phyloP scores from a whole-genome alignment of 768 basidiomycete species.

The Sarcodon aspratus region DNA sequence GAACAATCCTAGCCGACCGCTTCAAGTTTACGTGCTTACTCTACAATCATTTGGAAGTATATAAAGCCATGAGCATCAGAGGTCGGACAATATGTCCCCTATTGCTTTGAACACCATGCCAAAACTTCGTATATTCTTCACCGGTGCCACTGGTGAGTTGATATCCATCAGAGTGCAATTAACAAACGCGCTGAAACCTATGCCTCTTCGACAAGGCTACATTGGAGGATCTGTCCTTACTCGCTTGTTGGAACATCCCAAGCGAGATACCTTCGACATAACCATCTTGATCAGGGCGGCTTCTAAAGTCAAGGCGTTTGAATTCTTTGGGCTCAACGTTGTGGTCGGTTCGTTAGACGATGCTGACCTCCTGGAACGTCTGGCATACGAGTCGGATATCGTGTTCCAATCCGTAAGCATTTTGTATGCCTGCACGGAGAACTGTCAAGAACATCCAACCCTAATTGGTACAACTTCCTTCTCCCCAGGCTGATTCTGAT shows the following conservation, averaged over 20 bases:
- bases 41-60: too few relatives aligned
- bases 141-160: not conserved
- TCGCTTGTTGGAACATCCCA: conserved; percentile 32
- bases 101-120: too few relatives aligned
- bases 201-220: conserved; percentile 29
- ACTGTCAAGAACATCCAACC: too few relatives aligned
- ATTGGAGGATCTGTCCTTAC: conserved; percentile 44
- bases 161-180: not conserved
- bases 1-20: too few relatives aligned
- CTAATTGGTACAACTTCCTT: not conserved
- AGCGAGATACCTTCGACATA: conserved; percentile 28
- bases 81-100: too few relatives aligned
- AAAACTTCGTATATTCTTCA: not conserved
- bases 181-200: not conserved
- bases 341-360: conserved; percentile 18
- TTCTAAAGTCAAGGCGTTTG: conserved; percentile 19
- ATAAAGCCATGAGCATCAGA: too few relatives aligned
- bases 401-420: conserved; percentile 10
- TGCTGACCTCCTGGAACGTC: conserved; percentile 21
- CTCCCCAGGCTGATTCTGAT: conserved; percentile 33
- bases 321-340: conserved; percentile 10
- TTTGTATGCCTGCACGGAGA: too few relatives aligned
- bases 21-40: too few relatives aligned
- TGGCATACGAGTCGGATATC: conserved; percentile 33
- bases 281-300: conserved; percentile 33